Evolutionary conservation across 139 green algal genomes (phyloP).

Genomic region (Auxenochlorella protothecoides): DNA sequence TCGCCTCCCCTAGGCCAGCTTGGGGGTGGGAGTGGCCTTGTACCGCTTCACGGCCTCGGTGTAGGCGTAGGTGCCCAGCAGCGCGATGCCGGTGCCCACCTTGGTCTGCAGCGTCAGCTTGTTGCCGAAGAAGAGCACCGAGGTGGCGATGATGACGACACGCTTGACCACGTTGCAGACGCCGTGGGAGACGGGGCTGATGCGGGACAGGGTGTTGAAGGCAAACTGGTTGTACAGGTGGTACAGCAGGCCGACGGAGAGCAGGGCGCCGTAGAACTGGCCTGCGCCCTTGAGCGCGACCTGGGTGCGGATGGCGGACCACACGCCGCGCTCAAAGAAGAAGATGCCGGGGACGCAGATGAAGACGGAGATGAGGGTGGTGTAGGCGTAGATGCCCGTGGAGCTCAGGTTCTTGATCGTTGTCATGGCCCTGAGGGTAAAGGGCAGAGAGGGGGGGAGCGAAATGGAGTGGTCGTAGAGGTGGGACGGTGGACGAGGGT

Average conservation of each 20-base stretch:
- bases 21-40: not conserved
- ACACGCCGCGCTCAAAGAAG: slow-evolving; percentile 57
- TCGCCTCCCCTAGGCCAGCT: not conserved
- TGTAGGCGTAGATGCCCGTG: slow-evolving; percentile 94
- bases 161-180: slow-evolving; percentile 99
- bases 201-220: slow-evolving; percentile 93
- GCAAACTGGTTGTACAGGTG: slow-evolving; percentile 99
- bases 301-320: slow-evolving; percentile 6
- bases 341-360: slow-evolving; percentile 81
- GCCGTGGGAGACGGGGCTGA: slow-evolving; percentile 91
- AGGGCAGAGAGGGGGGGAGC: too few relatives aligned
- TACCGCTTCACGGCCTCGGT: slow-evolving; percentile 24
- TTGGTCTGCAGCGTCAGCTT: slow-evolving; percentile 79
- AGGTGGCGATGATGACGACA: slow-evolving; percentile 92
- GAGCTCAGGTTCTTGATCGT: slow-evolving; percentile 66
- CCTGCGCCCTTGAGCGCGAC: slow-evolving; percentile 18
- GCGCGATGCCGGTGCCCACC: slow-evolving; percentile 35
- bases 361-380: slow-evolving; percentile 87
- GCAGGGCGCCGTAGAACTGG: slow-evolving; percentile 76
- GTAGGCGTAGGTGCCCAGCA: slow-evolving; percentile 78
- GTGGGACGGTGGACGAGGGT: too few relatives aligned
- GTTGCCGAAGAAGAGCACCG: slow-evolving; percentile 67
- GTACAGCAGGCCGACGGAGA: slow-evolving; percentile 91
- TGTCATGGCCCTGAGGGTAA: slow-evolving; percentile 59
- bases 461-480: too few relatives aligned